Evolutionary conservation across 2,329 filamentous ascomycete genomes (phyloP).

Genomic region (Pezicula rhizophila): DNA sequence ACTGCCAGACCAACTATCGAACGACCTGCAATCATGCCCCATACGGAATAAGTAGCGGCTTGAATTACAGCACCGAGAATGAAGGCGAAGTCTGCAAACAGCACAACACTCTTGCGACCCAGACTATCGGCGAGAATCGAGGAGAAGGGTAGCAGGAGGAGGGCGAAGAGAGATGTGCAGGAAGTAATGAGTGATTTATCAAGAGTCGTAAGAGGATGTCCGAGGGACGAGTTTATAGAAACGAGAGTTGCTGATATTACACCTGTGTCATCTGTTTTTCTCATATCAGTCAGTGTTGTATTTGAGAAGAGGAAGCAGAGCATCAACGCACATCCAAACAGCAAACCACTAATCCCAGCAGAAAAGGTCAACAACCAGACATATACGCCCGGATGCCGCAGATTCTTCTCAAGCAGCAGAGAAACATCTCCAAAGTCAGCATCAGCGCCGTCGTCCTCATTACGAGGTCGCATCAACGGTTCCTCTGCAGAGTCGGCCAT

Average conservation of each 20-base stretch:
- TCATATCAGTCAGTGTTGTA: neutral
- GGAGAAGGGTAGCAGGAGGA: conserved; percentile 56
- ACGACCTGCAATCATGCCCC: conserved; percentile 60
- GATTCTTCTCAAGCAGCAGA: conserved; percentile 23
- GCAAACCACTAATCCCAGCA: conserved; percentile 59
- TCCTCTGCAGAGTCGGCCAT: conserved; percentile 24
- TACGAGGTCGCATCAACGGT: conserved; percentile 21
- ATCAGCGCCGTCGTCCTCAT: conserved; percentile 7
- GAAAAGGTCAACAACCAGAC: conserved; percentile 58
- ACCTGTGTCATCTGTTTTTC: conserved; percentile 28
- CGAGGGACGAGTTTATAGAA: conserved; percentile 53
- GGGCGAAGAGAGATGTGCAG: conserved; percentile 61
- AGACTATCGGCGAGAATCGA: conserved; percentile 57
- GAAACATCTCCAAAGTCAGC: conserved; percentile 17
- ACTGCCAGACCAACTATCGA: conserved; percentile 67
- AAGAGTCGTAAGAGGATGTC: conserved; percentile 49
- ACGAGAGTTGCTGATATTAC: conserved; percentile 65
- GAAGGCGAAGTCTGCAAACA: conserved; percentile 62
- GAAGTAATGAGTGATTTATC: conserved; percentile 68
- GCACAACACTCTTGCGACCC: conserved; percentile 57
- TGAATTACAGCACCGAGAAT: conserved; percentile 61
- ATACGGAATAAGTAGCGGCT: conserved; percentile 50
- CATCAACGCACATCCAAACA: conserved; percentile 57
- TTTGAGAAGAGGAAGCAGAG: neutral
- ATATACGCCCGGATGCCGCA: conserved; percentile 36